phyloP scores from a whole-genome alignment of 2,329 filamentous ascomycete genomes.

The Colletotrichum gloeosporioides region DNA sequence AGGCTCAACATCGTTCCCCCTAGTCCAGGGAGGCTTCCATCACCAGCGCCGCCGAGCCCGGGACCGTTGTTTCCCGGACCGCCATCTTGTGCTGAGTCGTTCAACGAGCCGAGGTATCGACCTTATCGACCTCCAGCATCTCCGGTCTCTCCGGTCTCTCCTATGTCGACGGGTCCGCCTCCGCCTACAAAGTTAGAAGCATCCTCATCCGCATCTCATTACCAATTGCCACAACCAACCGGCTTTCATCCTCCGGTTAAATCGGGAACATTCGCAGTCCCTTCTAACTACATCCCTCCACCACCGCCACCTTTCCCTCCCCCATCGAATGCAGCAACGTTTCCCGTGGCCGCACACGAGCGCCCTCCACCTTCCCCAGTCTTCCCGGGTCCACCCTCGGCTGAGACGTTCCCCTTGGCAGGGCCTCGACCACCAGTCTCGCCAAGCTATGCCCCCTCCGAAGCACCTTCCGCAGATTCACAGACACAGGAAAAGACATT shows the following conservation, averaged over 20 bases:
- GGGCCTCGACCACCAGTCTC: not conserved
- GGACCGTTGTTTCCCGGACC: not conserved
- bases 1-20: not conserved
- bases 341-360: not conserved
- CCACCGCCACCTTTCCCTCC: not conserved
- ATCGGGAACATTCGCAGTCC: not conserved
- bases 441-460: not conserved
- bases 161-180: not conserved
- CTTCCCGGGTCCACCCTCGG: not conserved
- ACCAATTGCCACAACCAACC: not conserved
- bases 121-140: not conserved
- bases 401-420: not conserved
- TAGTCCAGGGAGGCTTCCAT: not conserved
- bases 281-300: not conserved
- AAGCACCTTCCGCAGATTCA: not conserved
- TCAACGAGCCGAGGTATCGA: not conserved
- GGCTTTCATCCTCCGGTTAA: not conserved
- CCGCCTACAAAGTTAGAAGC: not conserved
- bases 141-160: not conserved
- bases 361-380: not conserved
- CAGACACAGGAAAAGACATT: slow-evolving; percentile 22
- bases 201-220: not conserved
- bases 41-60: not conserved
- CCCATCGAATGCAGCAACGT: accelerated
- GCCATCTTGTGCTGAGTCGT: not conserved